Percentiles rank a stretch among this genome's conserved stretches.
Conservation (phyloP, 2,329 filamentous ascomycete species). For the Neopestalotiopsis sp. region DNA sequence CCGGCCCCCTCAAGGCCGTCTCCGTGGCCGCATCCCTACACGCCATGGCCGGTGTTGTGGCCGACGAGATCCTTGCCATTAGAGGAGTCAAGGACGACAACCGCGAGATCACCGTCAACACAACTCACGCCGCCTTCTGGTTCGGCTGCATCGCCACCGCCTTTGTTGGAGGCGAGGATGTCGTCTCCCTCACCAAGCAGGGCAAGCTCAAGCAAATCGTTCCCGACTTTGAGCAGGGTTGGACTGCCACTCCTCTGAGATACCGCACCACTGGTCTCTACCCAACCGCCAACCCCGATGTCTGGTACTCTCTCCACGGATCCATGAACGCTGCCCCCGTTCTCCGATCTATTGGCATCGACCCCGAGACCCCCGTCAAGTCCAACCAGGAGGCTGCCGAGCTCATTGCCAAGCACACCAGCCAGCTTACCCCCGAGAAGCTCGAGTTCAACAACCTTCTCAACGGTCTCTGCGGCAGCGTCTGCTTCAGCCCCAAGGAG, state of each 20-base stretch:
- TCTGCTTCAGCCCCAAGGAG: constrained; percentile 48
- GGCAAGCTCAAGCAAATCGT: constrained; percentile 37
- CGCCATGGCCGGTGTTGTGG: constrained; percentile 37
- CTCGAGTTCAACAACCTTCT: constrained; percentile 47
- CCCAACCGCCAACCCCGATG: constrained; percentile 48
- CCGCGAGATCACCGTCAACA: constrained; percentile 47
- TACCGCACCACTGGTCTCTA: constrained; percentile 52
- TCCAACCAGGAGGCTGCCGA: constrained; percentile 38
- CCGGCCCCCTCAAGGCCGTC: constrained; percentile 42
- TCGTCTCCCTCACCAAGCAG: constrained; percentile 34
- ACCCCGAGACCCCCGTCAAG: constrained; percentile 32
- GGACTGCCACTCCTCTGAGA: constrained; percentile 40
- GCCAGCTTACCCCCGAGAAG: constrained; percentile 43
- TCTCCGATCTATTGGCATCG: constrained; percentile 51
- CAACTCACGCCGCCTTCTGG: constrained; percentile 52
- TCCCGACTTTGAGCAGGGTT: constrained; percentile 46
- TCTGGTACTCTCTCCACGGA: constrained; percentile 58
- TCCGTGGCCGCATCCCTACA: constrained; percentile 39
- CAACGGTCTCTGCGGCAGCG: constrained; percentile 48
- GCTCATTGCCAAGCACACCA: constrained; percentile 37
- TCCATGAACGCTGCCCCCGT: constrained; percentile 50
- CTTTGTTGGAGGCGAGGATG: constrained; percentile 43
- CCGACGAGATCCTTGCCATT: constrained; percentile 24
- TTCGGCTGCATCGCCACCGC: constrained; percentile 45
- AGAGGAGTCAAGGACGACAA: constrained; percentile 23